Evolutionary conservation across 805 yeast species (phyloP), one percentile per base, ranked within the genome.

Genomic region (Sugiyamaella chiloensis): DNA sequence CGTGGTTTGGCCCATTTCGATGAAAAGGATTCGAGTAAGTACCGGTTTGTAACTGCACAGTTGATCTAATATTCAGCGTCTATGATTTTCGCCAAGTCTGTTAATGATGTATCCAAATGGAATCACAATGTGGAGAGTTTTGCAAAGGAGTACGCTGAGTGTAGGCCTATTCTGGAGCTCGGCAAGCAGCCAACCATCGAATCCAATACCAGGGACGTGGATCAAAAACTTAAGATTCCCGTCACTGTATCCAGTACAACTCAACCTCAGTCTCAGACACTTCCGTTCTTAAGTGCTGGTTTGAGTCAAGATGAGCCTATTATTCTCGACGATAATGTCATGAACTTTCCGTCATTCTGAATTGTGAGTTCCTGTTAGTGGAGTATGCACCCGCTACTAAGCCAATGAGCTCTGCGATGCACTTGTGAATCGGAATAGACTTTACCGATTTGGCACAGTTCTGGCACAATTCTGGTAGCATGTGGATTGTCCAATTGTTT

Each of bases 1-100:
- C 31, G 53, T 16, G 42, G 42, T 2, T 42, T 53, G 43, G 55
- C 57, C 19, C 55, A 52, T 30, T n/a, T 53, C 24, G 55, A 53
- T 37, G 57, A 52, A 16, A 46, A 51, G 11, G 50, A 53, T 16
- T 19, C 55, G 16, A 32, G 51, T 47, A 35, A 24, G 53, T 37
- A 27, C 21, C 7, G 16, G 30, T 21, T 20, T 12, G 23, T 40
- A 14, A 4, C 32, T 5, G 9, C 11, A 19, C 21, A 5, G 8
- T 29, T 9, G 20, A 46, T 30, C 21, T 12, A 11, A 39, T 14
- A 17, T 12, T 9, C 19, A 40, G 49, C 54, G 8, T 20, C 32
- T 21, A 44, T 31, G n/a, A 43, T 49, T 11, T 53, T 53, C 29
- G 24, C 34, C 23, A 40, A 39, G 31, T 24, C 34, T 29, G 43